Evolutionary conservation across 2,329 filamentous ascomycete genomes (phyloP), one percentile per base, ranked within the genome.

Genomic region (Aspergillus brasiliensis): DNA sequence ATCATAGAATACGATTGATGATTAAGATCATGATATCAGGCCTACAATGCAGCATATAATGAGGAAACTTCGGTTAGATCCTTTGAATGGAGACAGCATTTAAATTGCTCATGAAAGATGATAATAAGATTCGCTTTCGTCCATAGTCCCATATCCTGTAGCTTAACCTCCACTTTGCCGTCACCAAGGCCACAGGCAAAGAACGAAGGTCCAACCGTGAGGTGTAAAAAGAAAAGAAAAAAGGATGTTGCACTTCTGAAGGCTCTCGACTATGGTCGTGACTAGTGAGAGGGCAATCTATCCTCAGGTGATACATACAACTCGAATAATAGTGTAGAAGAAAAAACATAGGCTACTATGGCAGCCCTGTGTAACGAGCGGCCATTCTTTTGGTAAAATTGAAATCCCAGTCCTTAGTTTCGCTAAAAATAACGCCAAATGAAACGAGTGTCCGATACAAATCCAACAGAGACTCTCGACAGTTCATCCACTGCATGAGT

Each of bases 251-350:
- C 51, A 17, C 25, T 54, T 28, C 34, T n/a, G 8, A 31, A 55
- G 46, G 46, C 46, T 55, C 52, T 55, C 52, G 19, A 55, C 52
- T 46, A 55, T 55, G 17, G 28, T 34, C 52, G 38, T 55, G 23
- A 55, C 52, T 55, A 55, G 52, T 55, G 52, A 55, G 52, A 55
- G 52, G 34, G 38, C 25, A 34, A 34, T 44, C 38, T 31, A 55
- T 44, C 42, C 51, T 27, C 40, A 21, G 5, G 23, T 55, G 25
- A 44, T 44, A 44, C 38, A 46, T 54, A 54, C 38, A 55, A 27
- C 25, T 31, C 27, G 40, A 49, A 49, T 27, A 15, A 31, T 6
- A 44, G 51, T 25, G 38, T 27, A 34, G 28, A 27, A 19, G 28
- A 27, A 19, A n/a, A 15, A 54, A 54, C 37, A 27, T 11, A 55